A percentile compares a stretch with the other conserved stretches of the same genome.
These are phyloP conservation scores for Dryas octopetala DNA, from an alignment of 306 rosid species.

Conservation along the genomic window DNA sequence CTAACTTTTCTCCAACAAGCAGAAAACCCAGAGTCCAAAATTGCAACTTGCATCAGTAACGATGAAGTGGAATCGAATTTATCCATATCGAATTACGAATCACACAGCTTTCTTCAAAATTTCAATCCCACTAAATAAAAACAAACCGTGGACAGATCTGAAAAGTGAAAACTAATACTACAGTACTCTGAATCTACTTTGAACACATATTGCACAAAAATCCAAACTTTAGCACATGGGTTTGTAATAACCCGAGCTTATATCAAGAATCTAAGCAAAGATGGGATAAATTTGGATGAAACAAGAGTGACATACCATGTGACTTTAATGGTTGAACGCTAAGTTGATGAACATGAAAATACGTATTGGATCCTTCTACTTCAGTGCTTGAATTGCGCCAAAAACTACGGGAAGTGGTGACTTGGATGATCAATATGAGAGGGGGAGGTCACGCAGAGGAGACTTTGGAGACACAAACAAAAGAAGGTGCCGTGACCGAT, in stretches of 20 bases:
- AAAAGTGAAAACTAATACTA: slow-evolving; percentile 20
- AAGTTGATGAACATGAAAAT: not conserved
- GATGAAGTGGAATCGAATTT: not conserved
- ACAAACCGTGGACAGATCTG: slow-evolving; percentile 33
- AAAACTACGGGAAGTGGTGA: not conserved
- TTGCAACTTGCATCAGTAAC: not conserved
- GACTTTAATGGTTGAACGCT: not conserved
- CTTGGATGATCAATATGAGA: not conserved
- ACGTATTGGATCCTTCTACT: not conserved
- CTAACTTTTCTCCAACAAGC: not conserved
- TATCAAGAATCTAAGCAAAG: slow-evolving; percentile 20
- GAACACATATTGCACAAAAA: slow-evolving; percentile 24
- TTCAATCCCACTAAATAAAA: slow-evolving; percentile 11
- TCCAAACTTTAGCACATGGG: slow-evolving; percentile 25
- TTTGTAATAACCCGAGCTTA: slow-evolving; percentile 15
- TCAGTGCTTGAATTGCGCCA: not conserved
- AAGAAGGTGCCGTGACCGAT: not conserved
- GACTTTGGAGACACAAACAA: not conserved
- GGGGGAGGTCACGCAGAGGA: not conserved
- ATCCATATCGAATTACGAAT: slow-evolving; percentile 7
- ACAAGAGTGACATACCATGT: slow-evolving; percentile 4
- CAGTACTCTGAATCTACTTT: slow-evolving; percentile 19
- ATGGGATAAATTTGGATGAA: not conserved
- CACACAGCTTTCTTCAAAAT: slow-evolving; percentile 7
- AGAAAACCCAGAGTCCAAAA: not conserved